Evolutionary conservation across 768 basidiomycete genomes (phyloP).

Genomic region (Collybiopsis confluens): DNA sequence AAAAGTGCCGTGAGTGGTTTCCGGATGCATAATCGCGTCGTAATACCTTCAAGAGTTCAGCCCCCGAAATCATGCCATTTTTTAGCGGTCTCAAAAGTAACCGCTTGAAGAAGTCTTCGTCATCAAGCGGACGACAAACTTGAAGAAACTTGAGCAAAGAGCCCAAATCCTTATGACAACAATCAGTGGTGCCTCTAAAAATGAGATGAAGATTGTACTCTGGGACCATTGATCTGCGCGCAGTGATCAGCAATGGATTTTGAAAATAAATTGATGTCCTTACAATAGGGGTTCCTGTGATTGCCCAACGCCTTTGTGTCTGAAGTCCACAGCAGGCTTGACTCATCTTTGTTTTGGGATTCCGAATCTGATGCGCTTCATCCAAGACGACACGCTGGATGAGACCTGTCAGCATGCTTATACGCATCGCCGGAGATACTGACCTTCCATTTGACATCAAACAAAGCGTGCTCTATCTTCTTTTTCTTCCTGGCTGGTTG

Average conservation of each 20-base stretch:
- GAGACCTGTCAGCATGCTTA: not conserved
- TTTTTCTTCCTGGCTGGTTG: constrained; percentile 59
- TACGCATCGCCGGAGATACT: not conserved
- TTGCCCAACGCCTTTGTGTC: constrained; percentile 74
- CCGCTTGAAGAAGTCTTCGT: constrained; percentile 78
- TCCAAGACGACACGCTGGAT: constrained; percentile 74
- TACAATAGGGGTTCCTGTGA: constrained; percentile 88
- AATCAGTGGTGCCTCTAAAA: not conserved
- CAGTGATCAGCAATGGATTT: constrained; percentile 2
- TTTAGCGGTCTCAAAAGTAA: constrained; percentile 76
- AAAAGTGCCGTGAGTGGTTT: not conserved
- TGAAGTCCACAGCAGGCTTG: constrained; percentile 57
- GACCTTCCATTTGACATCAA: constrained; percentile 81
- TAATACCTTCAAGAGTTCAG: constrained; percentile 63
- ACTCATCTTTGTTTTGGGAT: constrained; percentile 83
- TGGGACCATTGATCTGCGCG: constrained; percentile 72
- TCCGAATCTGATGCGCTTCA: constrained; percentile 86
- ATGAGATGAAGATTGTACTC: constrained; percentile 29
- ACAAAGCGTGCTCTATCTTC: constrained; percentile 46
- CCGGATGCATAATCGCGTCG: not conserved
- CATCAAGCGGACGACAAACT: constrained; percentile 83
- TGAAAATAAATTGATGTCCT: constrained; percentile 22
- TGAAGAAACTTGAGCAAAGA: constrained; percentile 79
- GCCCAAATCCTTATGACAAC: constrained; percentile 67
- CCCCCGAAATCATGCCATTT: constrained; percentile 61